phyloP scores from a whole-genome alignment of 805 yeast species.

The Nakazawaea molendinolei region DNA sequence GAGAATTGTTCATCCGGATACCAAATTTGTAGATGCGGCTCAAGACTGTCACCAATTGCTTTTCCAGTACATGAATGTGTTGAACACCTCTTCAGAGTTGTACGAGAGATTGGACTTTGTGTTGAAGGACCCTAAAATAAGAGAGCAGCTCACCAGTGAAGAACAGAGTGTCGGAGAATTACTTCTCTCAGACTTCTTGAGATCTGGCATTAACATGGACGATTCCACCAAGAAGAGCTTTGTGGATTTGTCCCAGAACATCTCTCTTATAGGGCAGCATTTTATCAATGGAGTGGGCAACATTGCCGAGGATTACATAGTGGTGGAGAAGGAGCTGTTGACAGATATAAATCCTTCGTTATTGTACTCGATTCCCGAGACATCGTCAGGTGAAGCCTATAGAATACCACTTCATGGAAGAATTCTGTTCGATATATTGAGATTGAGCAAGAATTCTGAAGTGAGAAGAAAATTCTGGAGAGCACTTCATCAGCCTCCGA shows the following conservation, averaged over 20 bases:
- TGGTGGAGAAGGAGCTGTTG: constrained; percentile 22
- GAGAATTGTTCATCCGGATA: constrained; percentile 79
- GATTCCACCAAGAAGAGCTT: constrained; percentile 58
- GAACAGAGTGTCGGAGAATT: constrained; percentile 79
- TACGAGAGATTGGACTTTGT: constrained; percentile 55
- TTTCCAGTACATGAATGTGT: constrained; percentile 89
- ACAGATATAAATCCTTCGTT: constrained; percentile 18
- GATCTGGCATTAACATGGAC: constrained; percentile 83
- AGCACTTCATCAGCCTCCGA: constrained; percentile 59
- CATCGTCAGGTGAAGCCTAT: constrained; percentile 28
- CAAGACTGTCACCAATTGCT: constrained; percentile 81
- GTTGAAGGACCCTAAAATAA: constrained; percentile 33
- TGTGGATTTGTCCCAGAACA: constrained; percentile 71
- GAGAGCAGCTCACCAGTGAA: constrained; percentile 48
- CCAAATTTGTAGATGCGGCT: constrained; percentile 67
- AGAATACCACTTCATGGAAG: constrained; percentile 56
- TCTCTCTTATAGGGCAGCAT: constrained; percentile 74
- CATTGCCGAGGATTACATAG: constrained; percentile 20
- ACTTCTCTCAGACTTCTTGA: constrained; percentile 76
- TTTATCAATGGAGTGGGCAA: constrained; percentile 48
- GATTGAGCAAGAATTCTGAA: constrained; percentile 46
- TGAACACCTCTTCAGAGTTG: constrained; percentile 77
- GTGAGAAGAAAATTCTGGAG: constrained; percentile 71
- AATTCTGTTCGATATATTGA: constrained; percentile 57
- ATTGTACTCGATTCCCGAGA: constrained; percentile 24